Conservation (phyloP, 306 rosid species). For the Lathyrus oleraceus region DNA sequence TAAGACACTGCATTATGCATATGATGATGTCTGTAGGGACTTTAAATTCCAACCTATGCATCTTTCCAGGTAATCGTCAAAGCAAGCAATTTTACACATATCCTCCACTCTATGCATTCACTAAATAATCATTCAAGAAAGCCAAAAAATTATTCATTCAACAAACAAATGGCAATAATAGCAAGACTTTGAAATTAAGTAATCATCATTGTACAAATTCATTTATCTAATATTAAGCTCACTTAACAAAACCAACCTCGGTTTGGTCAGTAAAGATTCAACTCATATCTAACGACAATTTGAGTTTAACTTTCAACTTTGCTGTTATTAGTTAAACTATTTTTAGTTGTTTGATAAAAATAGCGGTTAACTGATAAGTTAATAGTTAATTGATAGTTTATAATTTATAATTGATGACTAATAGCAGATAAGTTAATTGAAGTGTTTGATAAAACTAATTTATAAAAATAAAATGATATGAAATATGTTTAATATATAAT, state of each 20-base stretch:
- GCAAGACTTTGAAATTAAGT: slow-evolving; percentile 2
- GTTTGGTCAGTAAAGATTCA: too few species aligned
- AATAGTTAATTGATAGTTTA: too few species aligned
- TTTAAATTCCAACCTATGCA: slow-evolving; percentile 40
- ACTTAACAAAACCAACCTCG: too few species aligned
- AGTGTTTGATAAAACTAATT: too few species aligned
- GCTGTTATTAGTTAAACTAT: too few species aligned
- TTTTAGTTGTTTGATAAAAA: too few species aligned
- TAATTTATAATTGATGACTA: too few species aligned
- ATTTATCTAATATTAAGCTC: background rate
- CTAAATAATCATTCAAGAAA: slow-evolving; percentile 34
- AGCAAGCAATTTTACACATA: slow-evolving; percentile 24
- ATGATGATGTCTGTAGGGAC: slow-evolving; percentile 47
- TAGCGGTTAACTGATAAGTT: too few species aligned
- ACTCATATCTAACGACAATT: background rate
- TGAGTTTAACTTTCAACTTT: background rate
- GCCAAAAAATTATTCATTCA: slow-evolving; percentile 20
- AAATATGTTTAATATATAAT: too few species aligned
- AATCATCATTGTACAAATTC: background rate
- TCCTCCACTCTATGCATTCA: slow-evolving; percentile 15
- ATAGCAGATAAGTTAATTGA: too few species aligned
- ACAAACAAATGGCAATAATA: slow-evolving; percentile 39
- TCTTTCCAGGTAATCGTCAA: slow-evolving; percentile 56
- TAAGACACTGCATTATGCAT: slow-evolving; percentile 28
- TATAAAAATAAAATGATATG: too few species aligned